phyloP scores from a whole-genome alignment of 768 basidiomycete genomes.

The Mycena leptocephala region DNA sequence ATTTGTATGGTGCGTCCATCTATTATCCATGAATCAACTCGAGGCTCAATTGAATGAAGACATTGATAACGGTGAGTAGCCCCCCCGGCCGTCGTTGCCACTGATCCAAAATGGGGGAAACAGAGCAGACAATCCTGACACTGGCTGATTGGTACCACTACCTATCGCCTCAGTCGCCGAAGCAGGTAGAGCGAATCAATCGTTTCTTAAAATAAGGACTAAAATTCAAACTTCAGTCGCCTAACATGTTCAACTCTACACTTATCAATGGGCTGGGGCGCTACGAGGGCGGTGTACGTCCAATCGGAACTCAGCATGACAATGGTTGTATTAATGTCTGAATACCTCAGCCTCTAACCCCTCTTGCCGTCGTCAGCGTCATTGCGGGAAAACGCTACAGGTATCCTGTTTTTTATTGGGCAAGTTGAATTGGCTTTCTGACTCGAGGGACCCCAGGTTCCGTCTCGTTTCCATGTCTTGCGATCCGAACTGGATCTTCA shows the following conservation, averaged over 20 bases:
- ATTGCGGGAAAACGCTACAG: slow-evolving; percentile 23
- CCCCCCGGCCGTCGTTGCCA: too few species aligned
- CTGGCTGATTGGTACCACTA: slow-evolving; percentile 52
- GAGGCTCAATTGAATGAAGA: neutral
- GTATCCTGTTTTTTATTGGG: too few species aligned
- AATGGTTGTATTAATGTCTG: too few species aligned
- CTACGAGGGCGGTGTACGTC: too few species aligned
- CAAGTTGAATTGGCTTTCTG: neutral
- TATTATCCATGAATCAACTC: neutral
- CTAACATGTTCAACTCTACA: slow-evolving; percentile 17
- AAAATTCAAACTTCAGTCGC: too few species aligned
- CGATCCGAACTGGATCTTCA: slow-evolving; percentile 54
- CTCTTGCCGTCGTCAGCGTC: slow-evolving; percentile 58
- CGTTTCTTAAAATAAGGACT: too few species aligned
- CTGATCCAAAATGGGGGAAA: neutral
- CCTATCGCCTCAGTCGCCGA: neutral
- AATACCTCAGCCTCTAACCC: slow-evolving; percentile 49
- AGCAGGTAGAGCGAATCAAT: too few species aligned
- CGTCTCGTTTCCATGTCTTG: slow-evolving; percentile 65
- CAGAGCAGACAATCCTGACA: slow-evolving; percentile 53
- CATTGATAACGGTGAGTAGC: slow-evolving; percentile 21
- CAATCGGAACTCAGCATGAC: too few species aligned
- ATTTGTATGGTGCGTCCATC: slow-evolving; percentile 1
- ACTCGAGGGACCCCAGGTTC: slow-evolving; percentile 47
- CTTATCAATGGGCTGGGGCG: slow-evolving; percentile 66